Evolutionary conservation across 768 basidiomycete species (phyloP), one percentile per base, ranked within the genome.

Genomic region (Clavulina sp.): DNA sequence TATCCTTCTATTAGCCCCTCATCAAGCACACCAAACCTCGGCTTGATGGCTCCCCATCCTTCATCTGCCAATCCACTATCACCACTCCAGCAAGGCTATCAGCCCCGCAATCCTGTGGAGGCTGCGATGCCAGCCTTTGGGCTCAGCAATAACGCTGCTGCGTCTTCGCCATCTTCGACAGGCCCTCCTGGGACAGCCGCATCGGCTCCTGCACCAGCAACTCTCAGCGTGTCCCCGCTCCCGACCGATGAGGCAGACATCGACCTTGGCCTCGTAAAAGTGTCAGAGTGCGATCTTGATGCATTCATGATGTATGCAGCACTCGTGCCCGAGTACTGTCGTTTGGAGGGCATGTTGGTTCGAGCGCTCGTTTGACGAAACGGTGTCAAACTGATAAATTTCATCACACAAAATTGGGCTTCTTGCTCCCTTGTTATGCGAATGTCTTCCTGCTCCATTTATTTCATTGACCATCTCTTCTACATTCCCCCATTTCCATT

Each of bases 291-390:
- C 13, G 86, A 89, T 61, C 66, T 77, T 50, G 86, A 89, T 63
- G 79, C 84, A 51, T 86, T 86, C 64, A 74, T 84, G 76, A 75
- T 80, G 0, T 89, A 89, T 61, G 84, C 84, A 19, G 76, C 83
- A 32, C 81, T 87, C 61, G 80, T 88, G 18, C 81, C 84, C 26
- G 86, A 89, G 66, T 88, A 78, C 63, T 77, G 75, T 67, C 69
- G 86, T 38, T 64, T 89, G 57, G 86, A 89, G 65, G 73, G 76
- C 7, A 80, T 88, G 74, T 64, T 87, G 48, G 73, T 80, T 57
- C 86, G 84, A 59, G 66, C 66, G 5, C 65, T 75, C 52, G 73
- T 75, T 7, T 74, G 49, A 51, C 26, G n/a, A n/a, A n/a, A n/a
- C n/a, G n/a, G n/a, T n/a, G n/a, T n/a, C n/a, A n/a, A n/a, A n/a